These are phyloP conservation scores for Collybia sordida DNA, from an alignment of 768 basidiomycete genomes.

Conservation along the genomic window DNA sequence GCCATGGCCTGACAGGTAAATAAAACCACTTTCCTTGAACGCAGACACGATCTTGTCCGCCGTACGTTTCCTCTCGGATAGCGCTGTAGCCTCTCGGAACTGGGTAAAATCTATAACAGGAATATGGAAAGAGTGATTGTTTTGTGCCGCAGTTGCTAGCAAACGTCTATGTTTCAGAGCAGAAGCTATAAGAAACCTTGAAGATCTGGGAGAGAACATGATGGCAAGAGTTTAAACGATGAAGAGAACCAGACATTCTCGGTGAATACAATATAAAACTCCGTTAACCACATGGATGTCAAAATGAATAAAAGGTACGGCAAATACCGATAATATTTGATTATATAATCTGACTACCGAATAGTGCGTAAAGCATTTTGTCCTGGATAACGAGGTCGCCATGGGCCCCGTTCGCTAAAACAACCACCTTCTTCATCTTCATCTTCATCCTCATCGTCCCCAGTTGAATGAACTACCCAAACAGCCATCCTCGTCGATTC, in stretches of 20 bases:
- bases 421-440: no score
- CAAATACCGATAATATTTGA: no score
- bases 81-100: slow-evolving; percentile 51
- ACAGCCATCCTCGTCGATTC: no score
- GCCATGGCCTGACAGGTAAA: slow-evolving; percentile 77
- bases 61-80: slow-evolving; percentile 55
- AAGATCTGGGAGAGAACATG: slow-evolving; percentile 26
- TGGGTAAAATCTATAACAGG: slow-evolving; percentile 80
- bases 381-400: no score
- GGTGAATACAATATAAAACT: no score
- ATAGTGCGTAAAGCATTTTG: no score
- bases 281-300: no score
- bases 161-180: slow-evolving; percentile 18
- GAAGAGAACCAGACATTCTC: neutral
- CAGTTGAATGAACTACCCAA: no score
- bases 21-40: slow-evolving; percentile 79
- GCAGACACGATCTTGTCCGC: slow-evolving; percentile 73
- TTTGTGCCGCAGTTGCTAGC: slow-evolving; percentile 24
- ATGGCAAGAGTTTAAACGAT: neutral
- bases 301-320: no score
- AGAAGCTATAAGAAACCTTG: slow-evolving; percentile 11
- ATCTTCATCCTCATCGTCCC: no score
- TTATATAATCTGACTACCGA: no score
- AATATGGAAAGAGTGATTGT: slow-evolving; percentile 47
- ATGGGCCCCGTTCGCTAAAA: no score